Conservation (phyloP, 352 stramenopile genomes). For the Phytophthora hybrid region DNA sequence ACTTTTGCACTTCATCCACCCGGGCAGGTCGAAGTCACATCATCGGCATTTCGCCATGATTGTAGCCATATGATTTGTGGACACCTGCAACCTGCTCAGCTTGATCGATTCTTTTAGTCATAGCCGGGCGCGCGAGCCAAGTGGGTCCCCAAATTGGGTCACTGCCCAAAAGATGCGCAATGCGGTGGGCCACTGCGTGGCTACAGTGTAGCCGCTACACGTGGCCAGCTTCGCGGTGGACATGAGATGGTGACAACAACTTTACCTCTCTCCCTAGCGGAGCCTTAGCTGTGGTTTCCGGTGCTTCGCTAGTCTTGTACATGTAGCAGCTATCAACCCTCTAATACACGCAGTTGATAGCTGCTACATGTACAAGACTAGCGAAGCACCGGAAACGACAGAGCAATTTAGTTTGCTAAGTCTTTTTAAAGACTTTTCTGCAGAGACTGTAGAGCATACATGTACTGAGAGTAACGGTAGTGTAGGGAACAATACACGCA, state of each 20-base stretch:
- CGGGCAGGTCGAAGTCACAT: conserved; percentile 26
- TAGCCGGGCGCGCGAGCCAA: conserved; percentile 2
- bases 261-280: neutral
- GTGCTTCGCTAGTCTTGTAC: no score
- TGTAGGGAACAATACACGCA: no score
- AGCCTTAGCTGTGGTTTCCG: neutral
- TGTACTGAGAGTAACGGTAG: no score
- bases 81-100: conserved; percentile 12
- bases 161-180: conserved; percentile 3
- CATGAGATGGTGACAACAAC: neutral
- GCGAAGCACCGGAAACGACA: neutral
- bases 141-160: conserved; percentile 10
- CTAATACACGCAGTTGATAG: no score
- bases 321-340: no score
- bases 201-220: no score
- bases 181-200: neutral
- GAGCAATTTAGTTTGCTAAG: neutral
- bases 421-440: no score
- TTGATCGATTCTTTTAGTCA: conserved; percentile 27
- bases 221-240: neutral
- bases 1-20: conserved; percentile 5
- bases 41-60: conserved; percentile 40
- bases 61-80: conserved; percentile 34
- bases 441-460: no score
- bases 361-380: no score